phyloP scores from a whole-genome alignment of 139 green algal genomes.

The Chlorella sp. region DNA sequence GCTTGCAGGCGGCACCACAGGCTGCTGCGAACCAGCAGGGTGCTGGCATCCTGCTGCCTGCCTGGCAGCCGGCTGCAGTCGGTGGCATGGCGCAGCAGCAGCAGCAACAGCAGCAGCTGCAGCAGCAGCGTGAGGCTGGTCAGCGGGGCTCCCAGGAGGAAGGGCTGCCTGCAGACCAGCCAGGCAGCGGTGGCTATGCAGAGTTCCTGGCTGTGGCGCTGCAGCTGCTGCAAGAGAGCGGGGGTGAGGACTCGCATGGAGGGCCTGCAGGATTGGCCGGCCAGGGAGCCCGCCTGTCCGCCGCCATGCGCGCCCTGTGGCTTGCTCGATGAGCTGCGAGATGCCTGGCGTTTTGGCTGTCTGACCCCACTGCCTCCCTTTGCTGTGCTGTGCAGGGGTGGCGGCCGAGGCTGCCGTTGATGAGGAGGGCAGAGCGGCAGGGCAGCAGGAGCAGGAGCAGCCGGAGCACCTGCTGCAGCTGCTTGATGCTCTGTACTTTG shows the following conservation, averaged over 20 bases:
- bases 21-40: not conserved
- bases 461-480: constrained; percentile 21
- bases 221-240: not conserved
- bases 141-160: not conserved
- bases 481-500: not conserved
- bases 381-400: not conserved
- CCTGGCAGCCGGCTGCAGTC: not conserved
- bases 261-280: not conserved
- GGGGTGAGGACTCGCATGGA: not conserved
- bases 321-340: not conserved
- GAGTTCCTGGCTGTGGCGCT: not conserved
- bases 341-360: not conserved
- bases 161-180: not conserved
- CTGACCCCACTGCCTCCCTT: not conserved
- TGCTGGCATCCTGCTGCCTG: not conserved
- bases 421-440: not conserved
- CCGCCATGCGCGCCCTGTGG: too few species aligned
- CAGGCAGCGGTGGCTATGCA: not conserved
- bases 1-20: not conserved
- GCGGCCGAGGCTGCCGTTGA: not conserved
- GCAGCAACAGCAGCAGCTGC: not conserved
- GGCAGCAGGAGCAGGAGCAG: not conserved
- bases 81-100: not conserved
- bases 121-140: not conserved
- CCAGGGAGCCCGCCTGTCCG: too few species aligned